These are phyloP conservation scores for Bipolaris gigantea DNA, from an alignment of 2,329 filamentous ascomycete species.

Conservation along the genomic window DNA sequence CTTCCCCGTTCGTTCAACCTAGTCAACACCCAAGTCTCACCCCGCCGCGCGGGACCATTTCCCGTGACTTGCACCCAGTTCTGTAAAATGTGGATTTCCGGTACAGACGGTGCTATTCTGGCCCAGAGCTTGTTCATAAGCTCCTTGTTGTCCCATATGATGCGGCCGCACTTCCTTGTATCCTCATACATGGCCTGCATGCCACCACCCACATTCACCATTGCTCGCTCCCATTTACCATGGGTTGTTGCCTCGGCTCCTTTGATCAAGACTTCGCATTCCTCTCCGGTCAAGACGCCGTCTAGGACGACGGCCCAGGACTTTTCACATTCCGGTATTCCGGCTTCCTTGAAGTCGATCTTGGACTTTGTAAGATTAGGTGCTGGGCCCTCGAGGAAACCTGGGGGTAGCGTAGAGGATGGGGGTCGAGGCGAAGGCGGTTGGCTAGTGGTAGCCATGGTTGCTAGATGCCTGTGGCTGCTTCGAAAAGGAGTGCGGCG, in stretches of 20 bases:
- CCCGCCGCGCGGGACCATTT: constrained; percentile 46
- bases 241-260: constrained; percentile 36
- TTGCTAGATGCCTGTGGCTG: neutral
- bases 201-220: constrained; percentile 68
- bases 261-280: constrained; percentile 55
- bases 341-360: constrained; percentile 56
- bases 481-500: neutral
- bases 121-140: constrained; percentile 66
- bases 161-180: constrained; percentile 71
- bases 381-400: constrained; percentile 54
- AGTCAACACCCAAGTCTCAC: constrained; percentile 48
- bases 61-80: constrained; percentile 49
- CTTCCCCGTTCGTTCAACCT: constrained; percentile 73
- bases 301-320: constrained; percentile 66
- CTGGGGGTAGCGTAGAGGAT: constrained; percentile 47
- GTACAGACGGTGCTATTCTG: constrained; percentile 54
- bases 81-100: constrained; percentile 52
- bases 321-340: constrained; percentile 57
- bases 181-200: constrained; percentile 60
- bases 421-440: constrained; percentile 1
- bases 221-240: constrained; percentile 65
- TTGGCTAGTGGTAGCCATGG: constrained; percentile 1
- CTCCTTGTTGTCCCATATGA: constrained; percentile 70
- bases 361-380: constrained; percentile 51
- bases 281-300: constrained; percentile 61